These are phyloP conservation scores for Saccharomyces eubayanus DNA, from an alignment of 805 yeast species.

Conservation along the genomic window DNA sequence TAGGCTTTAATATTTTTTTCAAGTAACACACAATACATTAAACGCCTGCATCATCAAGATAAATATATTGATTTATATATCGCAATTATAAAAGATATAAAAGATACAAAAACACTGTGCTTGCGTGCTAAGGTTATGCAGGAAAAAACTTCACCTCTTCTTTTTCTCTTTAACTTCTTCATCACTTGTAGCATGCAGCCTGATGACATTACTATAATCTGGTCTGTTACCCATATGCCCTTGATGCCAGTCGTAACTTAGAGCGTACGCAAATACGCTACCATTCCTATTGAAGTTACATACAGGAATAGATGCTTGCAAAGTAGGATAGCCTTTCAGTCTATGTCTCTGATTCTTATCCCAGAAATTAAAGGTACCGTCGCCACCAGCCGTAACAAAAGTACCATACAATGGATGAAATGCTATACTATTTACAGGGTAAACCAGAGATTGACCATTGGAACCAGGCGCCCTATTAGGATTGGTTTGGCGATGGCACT, in stretches of 20 bases:
- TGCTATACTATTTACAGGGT: conserved; percentile 67
- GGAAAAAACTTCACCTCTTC: conserved; percentile 21
- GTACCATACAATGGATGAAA: conserved; percentile 91
- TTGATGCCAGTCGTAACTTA: conserved; percentile 93
- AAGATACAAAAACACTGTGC: not conserved
- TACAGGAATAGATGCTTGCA: conserved; percentile 61
- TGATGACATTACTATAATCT: conserved; percentile 65
- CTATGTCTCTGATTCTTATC: conserved; percentile 88
- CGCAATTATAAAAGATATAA: not conserved
- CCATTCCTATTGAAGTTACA: conserved; percentile 80
- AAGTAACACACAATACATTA: not conserved
- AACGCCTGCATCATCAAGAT: not conserved
- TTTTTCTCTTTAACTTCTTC: conserved; percentile 63
- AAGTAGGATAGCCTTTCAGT: conserved; percentile 66
- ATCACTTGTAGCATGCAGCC: conserved; percentile 77
- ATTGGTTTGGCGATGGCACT: conserved; percentile 72
- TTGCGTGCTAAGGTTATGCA: not conserved
- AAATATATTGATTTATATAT: not conserved
- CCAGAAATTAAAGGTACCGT: conserved; percentile 92
- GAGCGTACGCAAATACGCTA: conserved; percentile 77
- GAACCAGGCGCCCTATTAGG: conserved; percentile 40
- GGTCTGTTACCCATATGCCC: conserved; percentile 73
- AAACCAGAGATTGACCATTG: conserved; percentile 58
- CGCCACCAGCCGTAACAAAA: conserved; percentile 88
- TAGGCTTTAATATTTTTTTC: not conserved